Base-by-base conservation (phyloP, 2,329 filamentous ascomycete genomes). In the Davidsoniella virescens region DNA sequence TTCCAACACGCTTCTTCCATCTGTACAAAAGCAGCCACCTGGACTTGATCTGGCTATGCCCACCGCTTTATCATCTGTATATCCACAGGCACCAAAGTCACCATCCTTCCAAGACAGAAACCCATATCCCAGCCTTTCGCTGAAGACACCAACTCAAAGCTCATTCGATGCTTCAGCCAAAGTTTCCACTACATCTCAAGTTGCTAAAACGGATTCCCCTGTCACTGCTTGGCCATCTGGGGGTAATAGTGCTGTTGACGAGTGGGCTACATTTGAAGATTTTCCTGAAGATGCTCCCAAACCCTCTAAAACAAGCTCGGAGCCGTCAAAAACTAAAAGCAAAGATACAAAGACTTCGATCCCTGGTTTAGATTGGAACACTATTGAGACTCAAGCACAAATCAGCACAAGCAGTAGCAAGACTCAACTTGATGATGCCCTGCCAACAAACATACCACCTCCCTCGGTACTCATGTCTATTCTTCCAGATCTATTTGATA, bases 381-480 rank as follows among this genome's bases (percentile, higher is more conserved):
- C 67, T 1, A 64, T 63, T 40, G 67, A 68, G 39, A 56, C 56
- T 12, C 43, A 29, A 2, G 26, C 41, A 38, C 44, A 44, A 5
- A 44, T 43, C 9, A 16, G 26, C 29, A 33, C 12, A 33, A 33
- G 6, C 8, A 10, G 9, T 16, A 23, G 26, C 18, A 41, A 44
- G 14, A 16, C 17, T 14, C 40, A 20, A n/a, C 29, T 38, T 25
- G 60, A 62, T 38, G 61, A 63, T 4, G 66, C 70, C 20, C 83
- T 86, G 5, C 87, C 87, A 4, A 86, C 80, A 16, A 95, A 94
- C 59, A 79, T 95, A 6, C 90, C 90, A 8, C 90, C 90, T 4
- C 90, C 90, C 1, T 85, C 85, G 1, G 73, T 94, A 17, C 70
- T 96, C 12, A 71, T 96, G 18, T 80, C 84, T 7, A 64, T 87